These are phyloP conservation scores for Termitomyces sp. DNA, from an alignment of 768 basidiomycete genomes.

Conservation along the genomic window DNA sequence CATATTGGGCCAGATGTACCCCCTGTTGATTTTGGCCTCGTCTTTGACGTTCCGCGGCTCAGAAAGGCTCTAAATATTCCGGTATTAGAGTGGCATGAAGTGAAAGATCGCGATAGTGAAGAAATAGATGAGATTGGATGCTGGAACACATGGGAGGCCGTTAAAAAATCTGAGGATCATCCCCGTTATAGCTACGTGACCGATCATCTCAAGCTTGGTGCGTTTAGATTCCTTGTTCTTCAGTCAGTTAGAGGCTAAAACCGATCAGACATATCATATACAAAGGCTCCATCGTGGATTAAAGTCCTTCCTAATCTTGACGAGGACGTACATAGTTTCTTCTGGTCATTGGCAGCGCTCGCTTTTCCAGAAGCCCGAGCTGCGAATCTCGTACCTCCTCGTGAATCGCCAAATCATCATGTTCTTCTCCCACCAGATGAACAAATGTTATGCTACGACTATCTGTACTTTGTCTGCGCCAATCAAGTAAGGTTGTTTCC, in stretches of 20 bases:
- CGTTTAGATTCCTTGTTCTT: background rate
- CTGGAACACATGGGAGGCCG: constrained; percentile 47
- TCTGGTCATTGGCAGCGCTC: constrained; percentile 41
- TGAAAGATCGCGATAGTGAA: constrained; percentile 42
- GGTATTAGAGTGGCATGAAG: constrained; percentile 58
- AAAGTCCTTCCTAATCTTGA: constrained; percentile 40
- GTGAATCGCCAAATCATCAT: constrained; percentile 32
- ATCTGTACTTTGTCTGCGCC: constrained; percentile 43
- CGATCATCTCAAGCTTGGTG: constrained; percentile 36
- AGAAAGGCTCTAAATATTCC: constrained; percentile 36
- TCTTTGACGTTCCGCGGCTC: constrained; percentile 55
- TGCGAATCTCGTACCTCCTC: constrained; percentile 32
- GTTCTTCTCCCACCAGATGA: constrained; percentile 45
- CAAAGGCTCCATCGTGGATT: constrained; percentile 41
- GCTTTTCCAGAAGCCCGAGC: constrained; percentile 39
- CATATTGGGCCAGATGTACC: constrained; percentile 46
- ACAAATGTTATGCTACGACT: constrained; percentile 47
- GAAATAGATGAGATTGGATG: constrained; percentile 46
- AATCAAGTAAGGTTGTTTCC: constrained; percentile 30
- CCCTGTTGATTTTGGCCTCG: constrained; percentile 49
- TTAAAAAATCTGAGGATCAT: constrained; percentile 30
- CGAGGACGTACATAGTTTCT: constrained; percentile 38
- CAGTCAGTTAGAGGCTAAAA: constrained; percentile 14
- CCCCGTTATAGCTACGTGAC: constrained; percentile 34
- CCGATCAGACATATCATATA: constrained; percentile 45